Conservation (phyloP, 2,329 filamentous ascomycete species). For the Fonsecaea multimorphosa region DNA sequence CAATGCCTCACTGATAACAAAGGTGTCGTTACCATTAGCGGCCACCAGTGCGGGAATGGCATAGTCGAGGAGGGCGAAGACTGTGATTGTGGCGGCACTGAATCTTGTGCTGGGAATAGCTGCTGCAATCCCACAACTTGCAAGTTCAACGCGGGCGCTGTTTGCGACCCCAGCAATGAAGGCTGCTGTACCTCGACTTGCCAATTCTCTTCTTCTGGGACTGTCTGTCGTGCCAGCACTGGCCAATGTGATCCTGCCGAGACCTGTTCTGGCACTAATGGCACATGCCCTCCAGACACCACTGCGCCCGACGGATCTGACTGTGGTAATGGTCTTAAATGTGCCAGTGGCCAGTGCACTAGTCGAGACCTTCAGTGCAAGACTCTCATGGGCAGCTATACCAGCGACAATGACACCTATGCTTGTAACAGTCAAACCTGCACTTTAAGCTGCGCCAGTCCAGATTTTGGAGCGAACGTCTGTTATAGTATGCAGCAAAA, state of each 20-base stretch:
- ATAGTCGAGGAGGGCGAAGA: conserved; percentile 95
- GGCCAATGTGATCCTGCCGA: conserved; percentile 86
- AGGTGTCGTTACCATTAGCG: conserved; percentile 79
- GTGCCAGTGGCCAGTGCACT: conserved; percentile 93
- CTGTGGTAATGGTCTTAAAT: conserved; percentile 76
- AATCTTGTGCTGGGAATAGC: conserved; percentile 72
- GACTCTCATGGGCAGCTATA: conserved; percentile 77
- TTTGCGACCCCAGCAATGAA: conserved; percentile 69
- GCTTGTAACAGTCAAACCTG: conserved; percentile 79
- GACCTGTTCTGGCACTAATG: conserved; percentile 73
- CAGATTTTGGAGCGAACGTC: conserved; percentile 67
- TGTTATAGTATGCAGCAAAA: conserved; percentile 85
- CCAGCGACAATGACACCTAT: conserved; percentile 75
- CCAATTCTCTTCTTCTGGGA: conserved; percentile 60
- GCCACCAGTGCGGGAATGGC: conserved; percentile 90
- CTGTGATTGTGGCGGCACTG: conserved; percentile 86
- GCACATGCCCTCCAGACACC: conserved; percentile 75
- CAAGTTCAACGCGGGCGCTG: conserved; percentile 75
- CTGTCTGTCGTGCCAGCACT: conserved; percentile 79
- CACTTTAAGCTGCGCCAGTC: conserved; percentile 74
- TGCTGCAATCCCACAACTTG: conserved; percentile 90
- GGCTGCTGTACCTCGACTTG: conserved; percentile 52
- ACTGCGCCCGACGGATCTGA: conserved; percentile 71
- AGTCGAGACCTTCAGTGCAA: conserved; percentile 89
- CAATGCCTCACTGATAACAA: conserved; percentile 84